phyloP scores from a whole-genome alignment of 495 filamentous ascomycete species.

The Daldinia vernicosa region DNA sequence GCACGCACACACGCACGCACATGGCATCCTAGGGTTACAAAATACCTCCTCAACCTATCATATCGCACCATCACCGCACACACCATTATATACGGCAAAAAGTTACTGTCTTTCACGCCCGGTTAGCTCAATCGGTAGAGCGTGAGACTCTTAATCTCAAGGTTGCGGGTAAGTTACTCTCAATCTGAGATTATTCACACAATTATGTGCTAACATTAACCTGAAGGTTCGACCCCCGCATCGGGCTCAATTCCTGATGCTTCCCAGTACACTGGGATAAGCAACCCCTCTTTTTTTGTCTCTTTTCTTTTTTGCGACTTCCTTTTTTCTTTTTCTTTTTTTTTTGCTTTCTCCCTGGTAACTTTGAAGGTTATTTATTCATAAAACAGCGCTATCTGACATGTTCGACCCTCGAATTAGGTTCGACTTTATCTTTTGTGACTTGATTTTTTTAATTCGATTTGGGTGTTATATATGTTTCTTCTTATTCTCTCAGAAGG shows the following conservation, averaged over 20 bases:
- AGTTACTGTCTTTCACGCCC: conserved; percentile 23
- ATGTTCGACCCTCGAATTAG: not conserved
- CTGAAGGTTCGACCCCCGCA: conserved; percentile 46
- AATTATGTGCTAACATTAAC: not conserved
- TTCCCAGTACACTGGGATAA: conserved; percentile 14
- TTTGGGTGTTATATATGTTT: too few relatives aligned
- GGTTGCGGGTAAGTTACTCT: conserved; percentile 61
- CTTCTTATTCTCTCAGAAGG: not conserved
- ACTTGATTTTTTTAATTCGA: not conserved
- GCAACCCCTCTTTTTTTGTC: conserved; percentile 6
- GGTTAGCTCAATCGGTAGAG: conserved; percentile 86
- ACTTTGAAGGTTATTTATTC: not conserved
- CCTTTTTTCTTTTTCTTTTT: not conserved
- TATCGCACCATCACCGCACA: not conserved
- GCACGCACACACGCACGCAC: not conserved
- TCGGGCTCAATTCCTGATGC: conserved; percentile 52
- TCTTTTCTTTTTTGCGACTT: not conserved
- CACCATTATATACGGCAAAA: not conserved
- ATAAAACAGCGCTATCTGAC: too few relatives aligned
- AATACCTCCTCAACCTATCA: not conserved
- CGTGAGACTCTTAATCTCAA: conserved; percentile 86
- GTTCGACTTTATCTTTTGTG: not conserved
- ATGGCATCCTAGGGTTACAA: not conserved
- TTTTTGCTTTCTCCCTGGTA: not conserved
- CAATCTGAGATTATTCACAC: too few relatives aligned